Base-by-base conservation (phyloP, 2,329 filamentous ascomycete genomes). In the Aureobasidium sp. region DNA sequence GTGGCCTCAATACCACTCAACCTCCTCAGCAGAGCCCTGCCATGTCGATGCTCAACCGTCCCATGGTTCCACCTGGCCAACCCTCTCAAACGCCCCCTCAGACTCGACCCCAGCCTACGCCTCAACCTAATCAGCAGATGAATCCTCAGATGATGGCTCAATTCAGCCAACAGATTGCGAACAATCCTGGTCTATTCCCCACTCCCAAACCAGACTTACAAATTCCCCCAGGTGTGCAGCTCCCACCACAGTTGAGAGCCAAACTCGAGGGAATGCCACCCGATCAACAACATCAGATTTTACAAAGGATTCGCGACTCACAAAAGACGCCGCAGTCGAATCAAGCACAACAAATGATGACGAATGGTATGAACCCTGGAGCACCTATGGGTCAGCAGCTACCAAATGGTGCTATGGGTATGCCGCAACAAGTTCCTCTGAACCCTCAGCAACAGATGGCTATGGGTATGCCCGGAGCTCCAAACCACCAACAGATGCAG, bases 1-100 rank as follows among this genome's bases (percentile, higher is more conserved):
- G 78, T 62, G 73, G 78, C 12, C 70, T 81, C 37, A 79, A 77
- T 62, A 70, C 75, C 13, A 70, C 75, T 50, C 68, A 75, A 64
- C 70, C 74, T 52, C 67, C 74, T 56, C 69, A 75, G 66, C 71
- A 77, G 66, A 79, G 75, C 61, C 77, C 77, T 37, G 76, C 74
- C 5, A 80, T 81, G 78, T 73, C 76, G 1, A 78, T 78, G 73
- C 72, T 81, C 26, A 81, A 77, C 36, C 73, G 76, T 20, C 77
- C 79, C 1, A 78, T 81, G 72, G 72, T 69, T 41, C 76, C 77
- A 52, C 77, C 78, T 12, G 77, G 76, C 3, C 78, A 79, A 63
- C 69, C 72, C 52, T 62, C 66, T 62, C 34, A 68, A 66, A 56
- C 70, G 67, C 74, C 72, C 13, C 71, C 71, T 26, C 72, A 74